Evolutionary conservation across 116 monocot genomes (phyloP).

Genomic region (Trichopus zeylanicus): DNA sequence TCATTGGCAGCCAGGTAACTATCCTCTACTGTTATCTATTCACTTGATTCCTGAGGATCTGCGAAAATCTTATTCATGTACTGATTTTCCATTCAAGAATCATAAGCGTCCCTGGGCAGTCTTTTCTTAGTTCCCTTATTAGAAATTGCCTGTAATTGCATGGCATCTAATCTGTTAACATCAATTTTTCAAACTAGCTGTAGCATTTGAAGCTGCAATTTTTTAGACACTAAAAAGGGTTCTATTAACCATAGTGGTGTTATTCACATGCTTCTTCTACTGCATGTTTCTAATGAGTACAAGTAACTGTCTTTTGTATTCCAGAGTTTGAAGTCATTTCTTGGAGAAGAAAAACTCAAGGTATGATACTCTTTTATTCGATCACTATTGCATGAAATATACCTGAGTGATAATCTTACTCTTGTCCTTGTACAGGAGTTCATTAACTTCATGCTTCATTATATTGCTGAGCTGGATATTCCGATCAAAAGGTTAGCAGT

Average conservation of each 20-base stretch:
- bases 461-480: conserved; percentile 94
- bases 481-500: conserved; percentile 80
- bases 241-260: too few relatives aligned
- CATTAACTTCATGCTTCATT: conserved; percentile 94
- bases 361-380: conserved; percentile 21
- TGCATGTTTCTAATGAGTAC: background rate
- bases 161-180: too few relatives aligned
- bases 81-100: too few relatives aligned
- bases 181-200: too few relatives aligned
- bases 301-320: background rate
- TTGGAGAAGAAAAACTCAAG: conserved; percentile 91
- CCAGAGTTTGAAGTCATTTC: conserved; percentile 81
- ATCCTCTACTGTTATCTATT: background rate
- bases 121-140: too few relatives aligned
- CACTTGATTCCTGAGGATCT: background rate
- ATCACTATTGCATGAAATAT: background rate
- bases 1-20: conserved; percentile 73
- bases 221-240: too few relatives aligned
- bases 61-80: too few relatives aligned
- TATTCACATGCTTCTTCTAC: too few relatives aligned
- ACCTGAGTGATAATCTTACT: conserved; percentile 3
- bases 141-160: too few relatives aligned
- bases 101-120: too few relatives aligned
- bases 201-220: too few relatives aligned
- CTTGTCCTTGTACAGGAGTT: conserved; percentile 48